Evolutionary conservation across 2,329 filamentous ascomycete genomes (phyloP).

Genomic region (Curvularia spicifera): DNA sequence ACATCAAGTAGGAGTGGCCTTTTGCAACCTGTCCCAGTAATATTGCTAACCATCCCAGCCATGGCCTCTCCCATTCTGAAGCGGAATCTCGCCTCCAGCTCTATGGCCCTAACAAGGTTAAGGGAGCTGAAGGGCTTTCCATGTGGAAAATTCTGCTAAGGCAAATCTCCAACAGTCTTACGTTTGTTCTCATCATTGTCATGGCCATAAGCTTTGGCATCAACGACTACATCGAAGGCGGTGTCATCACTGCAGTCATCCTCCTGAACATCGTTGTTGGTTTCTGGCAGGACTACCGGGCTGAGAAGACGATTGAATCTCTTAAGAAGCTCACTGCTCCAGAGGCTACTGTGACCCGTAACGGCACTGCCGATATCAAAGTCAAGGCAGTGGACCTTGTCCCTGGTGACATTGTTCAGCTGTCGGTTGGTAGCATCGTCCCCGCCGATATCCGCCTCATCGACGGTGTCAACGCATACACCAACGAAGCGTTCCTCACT

Average conservation of each 20-base stretch:
- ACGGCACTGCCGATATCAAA: conserved; percentile 43
- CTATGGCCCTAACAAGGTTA: conserved; percentile 74
- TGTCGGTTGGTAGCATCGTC: conserved; percentile 65
- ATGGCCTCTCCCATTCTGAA: conserved; percentile 70
- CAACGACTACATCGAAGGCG: conserved; percentile 67
- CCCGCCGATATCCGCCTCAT: conserved; percentile 69
- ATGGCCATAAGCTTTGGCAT: conserved; percentile 73
- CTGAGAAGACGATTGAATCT: conserved; percentile 52
- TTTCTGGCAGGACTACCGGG: conserved; percentile 59
- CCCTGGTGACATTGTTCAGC: conserved; percentile 49
- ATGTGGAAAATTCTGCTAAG: conserved; percentile 77
- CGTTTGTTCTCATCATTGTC: conserved; percentile 73
- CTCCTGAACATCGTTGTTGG: conserved; percentile 71
- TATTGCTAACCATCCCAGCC: conserved; percentile 37
- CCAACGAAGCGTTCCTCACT: conserved; percentile 76
- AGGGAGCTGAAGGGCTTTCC: conserved; percentile 73
- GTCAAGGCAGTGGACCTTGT: conserved; percentile 49
- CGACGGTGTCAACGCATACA: conserved; percentile 74
- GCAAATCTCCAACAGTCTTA: conserved; percentile 79
- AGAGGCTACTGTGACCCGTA: conserved; percentile 47
- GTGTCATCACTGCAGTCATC: conserved; percentile 69
- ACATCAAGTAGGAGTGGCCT: conserved; percentile 39
- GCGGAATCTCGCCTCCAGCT: conserved; percentile 68
- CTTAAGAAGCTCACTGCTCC: conserved; percentile 51
- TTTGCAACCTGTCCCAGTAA: neutral